Conservation (phyloP, 208 protist species). For the Leishmania martiniquensis region DNA sequence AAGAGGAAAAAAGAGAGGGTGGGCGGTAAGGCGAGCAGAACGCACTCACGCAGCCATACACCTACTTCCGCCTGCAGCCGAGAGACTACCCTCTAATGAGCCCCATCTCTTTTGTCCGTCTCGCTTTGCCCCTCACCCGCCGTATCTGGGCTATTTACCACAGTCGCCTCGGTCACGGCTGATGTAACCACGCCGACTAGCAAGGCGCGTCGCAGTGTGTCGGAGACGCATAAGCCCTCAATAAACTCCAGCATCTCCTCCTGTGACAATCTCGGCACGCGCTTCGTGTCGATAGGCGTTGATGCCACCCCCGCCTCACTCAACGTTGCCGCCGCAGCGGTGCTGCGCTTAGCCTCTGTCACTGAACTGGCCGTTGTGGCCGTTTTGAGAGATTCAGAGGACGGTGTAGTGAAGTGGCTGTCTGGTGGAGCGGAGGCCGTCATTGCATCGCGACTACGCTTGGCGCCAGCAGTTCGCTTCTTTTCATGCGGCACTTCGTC, state of each 20-base stretch:
- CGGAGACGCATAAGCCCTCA: constrained; percentile 18
- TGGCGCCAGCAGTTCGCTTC: background rate
- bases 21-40: background rate
- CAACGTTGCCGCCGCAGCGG: background rate
- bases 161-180: background rate
- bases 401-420: background rate
- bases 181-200: constrained; percentile 23
- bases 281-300: background rate
- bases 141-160: background rate
- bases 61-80: background rate
- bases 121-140: background rate
- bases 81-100: background rate
- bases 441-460: constrained; percentile 8
- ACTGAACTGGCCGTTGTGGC: background rate
- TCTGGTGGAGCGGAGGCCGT: background rate
- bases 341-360: background rate
- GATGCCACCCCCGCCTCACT: background rate
- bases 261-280: constrained; percentile 5
- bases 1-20: background rate
- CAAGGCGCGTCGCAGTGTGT: constrained; percentile 24
- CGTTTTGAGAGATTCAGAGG: background rate
- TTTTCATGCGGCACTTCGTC: background rate
- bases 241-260: constrained; percentile 33
- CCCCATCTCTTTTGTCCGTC: background rate
- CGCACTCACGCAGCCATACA: background rate